A percentile compares a stretch with the other conserved stretches of the same genome.
Evolutionary conservation across 2,329 filamentous ascomycete genomes (phyloP).

Genomic region (Aspergillus arachidicola): DNA sequence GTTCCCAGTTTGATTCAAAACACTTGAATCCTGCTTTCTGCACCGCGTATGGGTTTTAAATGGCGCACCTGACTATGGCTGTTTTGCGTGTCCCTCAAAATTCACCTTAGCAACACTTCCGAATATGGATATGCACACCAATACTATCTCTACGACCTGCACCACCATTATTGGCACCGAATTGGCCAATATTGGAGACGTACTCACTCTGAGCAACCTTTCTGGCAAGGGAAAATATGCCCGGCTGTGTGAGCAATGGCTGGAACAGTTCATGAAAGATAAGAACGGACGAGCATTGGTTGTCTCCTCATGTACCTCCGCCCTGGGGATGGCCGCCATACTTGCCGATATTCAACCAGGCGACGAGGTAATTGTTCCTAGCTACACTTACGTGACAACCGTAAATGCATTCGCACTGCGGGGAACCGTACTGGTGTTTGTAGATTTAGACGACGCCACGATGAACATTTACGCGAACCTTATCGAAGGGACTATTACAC

Average conservation of each 20-base stretch:
- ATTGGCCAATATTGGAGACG: constrained; percentile 7
- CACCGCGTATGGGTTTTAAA: neutral
- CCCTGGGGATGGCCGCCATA: constrained; percentile 18
- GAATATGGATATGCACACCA: neutral
- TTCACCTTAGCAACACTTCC: neutral
- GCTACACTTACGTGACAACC: constrained; percentile 19
- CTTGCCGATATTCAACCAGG: constrained; percentile 11
- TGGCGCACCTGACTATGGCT: neutral
- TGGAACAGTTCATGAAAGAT: constrained; percentile 5
- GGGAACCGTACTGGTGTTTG: constrained; percentile 15
- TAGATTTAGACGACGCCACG: constrained; percentile 17
- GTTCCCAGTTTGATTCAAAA: neutral
- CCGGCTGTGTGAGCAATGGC: constrained; percentile 15
- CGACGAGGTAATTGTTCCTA: constrained; percentile 21
- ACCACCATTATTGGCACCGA: constrained; percentile 10
- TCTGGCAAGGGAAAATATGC: constrained; percentile 16
- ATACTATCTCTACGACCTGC: constrained; percentile 6
- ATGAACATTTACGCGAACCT: constrained; percentile 14
- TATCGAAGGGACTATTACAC: constrained; percentile 14
- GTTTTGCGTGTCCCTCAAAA: neutral
- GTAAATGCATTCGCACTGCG: constrained; percentile 20
- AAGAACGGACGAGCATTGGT: constrained; percentile 8
- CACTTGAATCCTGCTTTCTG: neutral
- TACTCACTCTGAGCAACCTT: constrained; percentile 2
- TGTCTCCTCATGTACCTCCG: constrained; percentile 16